Conservation (phyloP, 2,329 filamentous ascomycete species). For the Plectosphaerella cucumerina region DNA sequence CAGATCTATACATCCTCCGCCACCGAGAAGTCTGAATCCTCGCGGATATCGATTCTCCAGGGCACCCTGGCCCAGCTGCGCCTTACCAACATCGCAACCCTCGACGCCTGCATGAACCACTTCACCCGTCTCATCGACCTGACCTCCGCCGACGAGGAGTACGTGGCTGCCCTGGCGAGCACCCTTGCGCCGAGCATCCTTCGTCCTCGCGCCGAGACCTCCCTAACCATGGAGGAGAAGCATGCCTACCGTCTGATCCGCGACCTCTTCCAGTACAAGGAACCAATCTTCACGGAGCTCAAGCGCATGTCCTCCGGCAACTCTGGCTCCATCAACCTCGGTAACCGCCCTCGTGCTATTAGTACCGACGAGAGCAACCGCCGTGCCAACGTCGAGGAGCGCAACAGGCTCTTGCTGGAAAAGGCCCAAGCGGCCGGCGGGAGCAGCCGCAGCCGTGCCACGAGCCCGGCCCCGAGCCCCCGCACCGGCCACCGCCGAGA, state of each 20-base stretch:
- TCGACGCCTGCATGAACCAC: slow-evolving; percentile 96
- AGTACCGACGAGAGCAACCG: slow-evolving; percentile 95
- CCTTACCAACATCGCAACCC: slow-evolving; percentile 95
- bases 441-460: slow-evolving; percentile 66
- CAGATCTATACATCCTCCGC: slow-evolving; percentile 88
- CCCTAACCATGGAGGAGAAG: slow-evolving; percentile 91
- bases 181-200: slow-evolving; percentile 80
- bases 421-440: slow-evolving; percentile 42
- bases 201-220: slow-evolving; percentile 80
- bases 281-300: slow-evolving; percentile 90
- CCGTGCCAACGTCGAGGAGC: slow-evolving; percentile 89
- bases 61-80: slow-evolving; percentile 93
- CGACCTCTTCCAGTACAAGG: slow-evolving; percentile 90
- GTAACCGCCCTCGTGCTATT: slow-evolving; percentile 73
- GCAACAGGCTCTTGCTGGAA: slow-evolving; percentile 75
- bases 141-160: slow-evolving; percentile 90
- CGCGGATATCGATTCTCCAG: slow-evolving; percentile 85
- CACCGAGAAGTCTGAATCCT: slow-evolving; percentile 69
- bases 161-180: slow-evolving; percentile 69
- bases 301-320: slow-evolving; percentile 79
- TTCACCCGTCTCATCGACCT: slow-evolving; percentile 95
- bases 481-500: slow-evolving; percentile 66
- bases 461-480: slow-evolving; percentile 64
- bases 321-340: slow-evolving; percentile 51
- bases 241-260: slow-evolving; percentile 87